A percentile compares a stretch with the other conserved stretches of the same genome.
These are phyloP conservation scores for Flaveria trinervia DNA, from an alignment of 129 eudicot species.

Conservation along the genomic window DNA sequence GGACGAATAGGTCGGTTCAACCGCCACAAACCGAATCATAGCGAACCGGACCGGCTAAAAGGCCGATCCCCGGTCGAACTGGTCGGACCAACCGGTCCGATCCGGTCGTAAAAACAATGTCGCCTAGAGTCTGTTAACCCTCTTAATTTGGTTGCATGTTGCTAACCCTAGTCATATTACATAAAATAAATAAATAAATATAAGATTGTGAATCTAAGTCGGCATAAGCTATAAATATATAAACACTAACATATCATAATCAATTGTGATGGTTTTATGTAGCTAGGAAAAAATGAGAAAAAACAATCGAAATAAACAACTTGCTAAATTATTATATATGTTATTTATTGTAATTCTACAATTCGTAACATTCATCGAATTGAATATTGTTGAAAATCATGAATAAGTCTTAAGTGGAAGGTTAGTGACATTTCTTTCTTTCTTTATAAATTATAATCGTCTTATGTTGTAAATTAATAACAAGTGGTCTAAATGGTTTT, in stretches of 20 bases:
- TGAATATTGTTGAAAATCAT: neutral
- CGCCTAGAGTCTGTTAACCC: too few relatives aligned
- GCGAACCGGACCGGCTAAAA: too few relatives aligned
- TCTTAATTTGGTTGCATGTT: too few relatives aligned
- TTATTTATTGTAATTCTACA: neutral
- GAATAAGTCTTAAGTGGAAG: neutral
- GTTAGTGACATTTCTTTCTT: neutral
- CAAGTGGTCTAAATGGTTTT: neutral
- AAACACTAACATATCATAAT: neutral
- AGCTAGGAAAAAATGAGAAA: neutral
- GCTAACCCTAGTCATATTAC: neutral
- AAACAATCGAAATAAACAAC: neutral
- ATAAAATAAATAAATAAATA: too few relatives aligned
- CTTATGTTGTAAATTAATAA: neutral
- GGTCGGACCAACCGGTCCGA: too few relatives aligned
- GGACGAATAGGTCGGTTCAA: too few relatives aligned
- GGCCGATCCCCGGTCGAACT: too few relatives aligned
- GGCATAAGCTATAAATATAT: neutral
- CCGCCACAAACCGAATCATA: too few relatives aligned
- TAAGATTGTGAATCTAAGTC: too few relatives aligned
- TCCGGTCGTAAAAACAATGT: too few relatives aligned
- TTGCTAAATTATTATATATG: neutral
- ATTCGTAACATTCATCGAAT: neutral
- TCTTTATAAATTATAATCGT: neutral
- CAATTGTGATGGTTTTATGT: neutral